Conservation (phyloP, 371 early-diverging fungal genomes). For the Batkoa obscura region DNA sequence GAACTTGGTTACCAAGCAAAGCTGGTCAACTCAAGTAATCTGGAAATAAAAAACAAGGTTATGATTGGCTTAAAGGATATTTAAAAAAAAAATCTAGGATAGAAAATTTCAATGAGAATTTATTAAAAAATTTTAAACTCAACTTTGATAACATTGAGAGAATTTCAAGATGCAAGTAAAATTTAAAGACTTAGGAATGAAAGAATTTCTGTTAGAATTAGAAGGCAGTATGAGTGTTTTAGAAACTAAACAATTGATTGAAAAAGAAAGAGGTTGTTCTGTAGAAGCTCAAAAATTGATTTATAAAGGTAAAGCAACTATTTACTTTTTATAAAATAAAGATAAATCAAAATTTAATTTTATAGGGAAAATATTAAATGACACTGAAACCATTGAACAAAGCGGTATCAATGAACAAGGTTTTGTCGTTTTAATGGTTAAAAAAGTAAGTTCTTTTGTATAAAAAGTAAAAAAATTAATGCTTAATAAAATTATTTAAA, state of each 20-base stretch:
- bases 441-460: slow-evolving; percentile 37
- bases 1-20: too few relatives aligned
- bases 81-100: too few relatives aligned
- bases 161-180: slow-evolving; percentile 46
- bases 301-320: slow-evolving; percentile 32
- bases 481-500: slow-evolving; percentile 2
- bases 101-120: too few relatives aligned
- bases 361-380: slow-evolving; percentile 71
- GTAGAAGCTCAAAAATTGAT: slow-evolving; percentile 70
- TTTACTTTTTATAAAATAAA: too few relatives aligned
- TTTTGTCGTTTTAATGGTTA: slow-evolving; percentile 85
- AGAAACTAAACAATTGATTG: slow-evolving; percentile 59
- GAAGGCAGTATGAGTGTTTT: slow-evolving; percentile 44
- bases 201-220: slow-evolving; percentile 59
- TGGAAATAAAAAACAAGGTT: too few relatives aligned
- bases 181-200: slow-evolving; percentile 77
- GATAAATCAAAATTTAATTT: too few relatives aligned
- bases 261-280: slow-evolving; percentile 39
- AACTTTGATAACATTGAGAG: too few relatives aligned
- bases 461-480: slow-evolving; percentile 7
- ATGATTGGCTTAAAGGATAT: too few relatives aligned
- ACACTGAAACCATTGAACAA: slow-evolving; percentile 54
- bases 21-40: too few relatives aligned
- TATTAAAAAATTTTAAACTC: too few relatives aligned
- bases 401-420: slow-evolving; percentile 72